Evolutionary conservation across 179 eudicot genomes (phyloP).

Genomic region (Beta macrorhiza): DNA sequence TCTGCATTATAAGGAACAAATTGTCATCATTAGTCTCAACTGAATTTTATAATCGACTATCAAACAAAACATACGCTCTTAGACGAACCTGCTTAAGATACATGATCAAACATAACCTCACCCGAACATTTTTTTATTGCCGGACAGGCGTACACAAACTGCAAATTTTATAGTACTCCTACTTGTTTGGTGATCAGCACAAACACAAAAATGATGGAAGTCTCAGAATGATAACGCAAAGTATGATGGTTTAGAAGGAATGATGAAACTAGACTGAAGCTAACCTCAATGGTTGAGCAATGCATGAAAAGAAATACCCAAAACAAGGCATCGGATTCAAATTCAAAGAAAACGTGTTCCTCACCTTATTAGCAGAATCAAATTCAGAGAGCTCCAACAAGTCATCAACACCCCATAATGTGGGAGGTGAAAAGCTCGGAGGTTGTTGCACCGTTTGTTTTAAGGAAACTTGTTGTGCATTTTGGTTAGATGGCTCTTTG

Average conservation of each 20-base stretch:
- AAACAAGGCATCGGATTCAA: background rate
- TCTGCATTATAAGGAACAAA: constrained; percentile 24
- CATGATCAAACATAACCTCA: background rate
- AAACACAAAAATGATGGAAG: too few relatives aligned
- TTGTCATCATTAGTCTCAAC: background rate
- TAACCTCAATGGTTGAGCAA: too few relatives aligned
- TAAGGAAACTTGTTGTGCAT: constrained; percentile 36
- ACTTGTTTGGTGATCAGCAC: too few relatives aligned
- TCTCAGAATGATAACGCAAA: background rate
- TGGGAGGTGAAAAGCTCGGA: constrained; percentile 42
- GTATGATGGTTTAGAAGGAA: too few relatives aligned
- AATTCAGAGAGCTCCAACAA: constrained; percentile 69
- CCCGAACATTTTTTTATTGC: background rate
- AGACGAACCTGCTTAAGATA: background rate
- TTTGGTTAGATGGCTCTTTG: constrained; percentile 61
- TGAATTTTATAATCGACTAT: too few relatives aligned
- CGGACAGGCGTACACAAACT: too few relatives aligned
- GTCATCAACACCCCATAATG: constrained; percentile 86
- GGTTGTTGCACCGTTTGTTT: constrained; percentile 44
- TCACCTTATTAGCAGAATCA: constrained; percentile 68
- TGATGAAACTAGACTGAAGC: too few relatives aligned
- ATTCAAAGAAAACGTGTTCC: background rate
- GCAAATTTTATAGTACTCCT: too few relatives aligned
- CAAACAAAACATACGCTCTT: background rate
- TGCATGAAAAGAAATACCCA: background rate